Evolutionary conservation across 768 basidiomycete genomes (phyloP).

Genomic region (Mycena filopes): DNA sequence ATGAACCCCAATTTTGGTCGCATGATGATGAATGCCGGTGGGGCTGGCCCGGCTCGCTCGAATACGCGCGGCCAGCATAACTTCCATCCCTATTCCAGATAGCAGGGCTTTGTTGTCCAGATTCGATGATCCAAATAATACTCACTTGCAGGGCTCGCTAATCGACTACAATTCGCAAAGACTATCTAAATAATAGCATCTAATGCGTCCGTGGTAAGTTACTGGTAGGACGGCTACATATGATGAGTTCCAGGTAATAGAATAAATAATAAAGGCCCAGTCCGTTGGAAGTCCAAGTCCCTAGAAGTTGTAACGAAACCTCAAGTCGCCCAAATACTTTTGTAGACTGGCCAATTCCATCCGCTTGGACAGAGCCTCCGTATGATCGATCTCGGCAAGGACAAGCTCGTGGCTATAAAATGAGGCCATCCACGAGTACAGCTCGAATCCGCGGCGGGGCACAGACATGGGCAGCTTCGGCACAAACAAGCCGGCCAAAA

Average conservation of each 20-base stretch:
- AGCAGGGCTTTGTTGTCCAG: conserved; percentile 23
- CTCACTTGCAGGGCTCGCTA: background rate
- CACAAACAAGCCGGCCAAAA: conserved; percentile 44
- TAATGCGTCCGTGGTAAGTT: background rate
- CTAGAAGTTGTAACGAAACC: conserved; percentile 17
- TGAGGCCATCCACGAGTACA: conserved; percentile 46
- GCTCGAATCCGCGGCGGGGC: conserved; percentile 43
- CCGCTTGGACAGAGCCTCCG: conserved; percentile 10
- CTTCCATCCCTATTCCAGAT: conserved; percentile 76
- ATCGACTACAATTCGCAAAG: background rate
- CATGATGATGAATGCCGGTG: conserved; percentile 51
- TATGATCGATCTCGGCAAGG: conserved; percentile 29
- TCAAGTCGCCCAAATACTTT: conserved; percentile 13
- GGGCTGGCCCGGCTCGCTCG: conserved; percentile 59
- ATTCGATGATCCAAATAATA: background rate
- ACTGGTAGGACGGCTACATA: too few relatives aligned
- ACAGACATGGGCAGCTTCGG: conserved; percentile 41
- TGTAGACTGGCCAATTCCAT: conserved; percentile 12
- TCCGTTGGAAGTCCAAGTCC: background rate
- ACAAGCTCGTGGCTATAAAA: conserved; percentile 43
- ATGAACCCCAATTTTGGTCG: conserved; percentile 46
- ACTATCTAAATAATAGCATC: background rate
- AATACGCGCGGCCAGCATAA: conserved; percentile 65
- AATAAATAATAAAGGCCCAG: too few relatives aligned
- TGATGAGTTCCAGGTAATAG: background rate